A percentile compares a stretch with the other conserved stretches of the same genome.
phyloP scores from a whole-genome alignment of 306 rosid genomes.

The Cicer judaicum region DNA sequence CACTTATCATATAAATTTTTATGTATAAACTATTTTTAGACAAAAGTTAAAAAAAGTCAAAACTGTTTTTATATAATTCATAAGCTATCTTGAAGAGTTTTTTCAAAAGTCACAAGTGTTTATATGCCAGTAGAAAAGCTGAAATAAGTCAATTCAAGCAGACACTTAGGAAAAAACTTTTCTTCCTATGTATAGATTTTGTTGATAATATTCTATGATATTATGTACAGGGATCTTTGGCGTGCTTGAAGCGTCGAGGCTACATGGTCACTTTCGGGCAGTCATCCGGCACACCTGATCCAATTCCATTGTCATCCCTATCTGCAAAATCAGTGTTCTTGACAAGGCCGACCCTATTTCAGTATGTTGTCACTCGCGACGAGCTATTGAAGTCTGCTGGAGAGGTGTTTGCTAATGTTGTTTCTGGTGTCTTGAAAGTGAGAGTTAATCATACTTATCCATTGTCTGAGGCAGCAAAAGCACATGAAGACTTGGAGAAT shows the following conservation, averaged over 20 bases:
- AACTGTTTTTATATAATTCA: no score
- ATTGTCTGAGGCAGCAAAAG: conserved; percentile 76
- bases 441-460: conserved; percentile 85
- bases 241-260: conserved; percentile 71
- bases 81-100: no score
- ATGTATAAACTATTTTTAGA: no score
- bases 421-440: conserved; percentile 64
- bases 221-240: conserved; percentile 76
- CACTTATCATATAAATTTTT: no score
- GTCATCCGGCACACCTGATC: conserved; percentile 88
- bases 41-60: no score
- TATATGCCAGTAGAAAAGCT: no score
- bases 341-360: conserved; percentile 77
- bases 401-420: conserved; percentile 70
- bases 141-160: no score
- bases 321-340: conserved; percentile 74
- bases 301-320: conserved; percentile 76
- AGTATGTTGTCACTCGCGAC: conserved; percentile 63
- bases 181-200: not conserved
- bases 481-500: conserved; percentile 80
- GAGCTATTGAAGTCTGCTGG: conserved; percentile 76
- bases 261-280: conserved; percentile 90
- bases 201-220: conserved; percentile 5
- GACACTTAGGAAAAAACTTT: not conserved
- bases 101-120: no score